These are phyloP conservation scores for Ceratobasidium papillatum DNA, from an alignment of 1,284 basidiomycete genomes.

Conservation along the genomic window DNA sequence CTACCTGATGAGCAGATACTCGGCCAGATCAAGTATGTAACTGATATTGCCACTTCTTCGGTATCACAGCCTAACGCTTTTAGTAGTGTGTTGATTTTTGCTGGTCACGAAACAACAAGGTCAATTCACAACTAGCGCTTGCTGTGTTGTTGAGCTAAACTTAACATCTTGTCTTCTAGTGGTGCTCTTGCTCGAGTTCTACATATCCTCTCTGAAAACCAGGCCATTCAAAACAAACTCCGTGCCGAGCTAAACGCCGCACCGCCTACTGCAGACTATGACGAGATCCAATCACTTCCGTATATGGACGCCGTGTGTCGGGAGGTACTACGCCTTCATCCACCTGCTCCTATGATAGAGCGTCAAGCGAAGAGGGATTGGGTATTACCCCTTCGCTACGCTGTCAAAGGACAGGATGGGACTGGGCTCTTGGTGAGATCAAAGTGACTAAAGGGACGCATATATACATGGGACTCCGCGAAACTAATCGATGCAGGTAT, in stretches of 20 bases:
- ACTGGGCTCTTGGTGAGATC: not conserved
- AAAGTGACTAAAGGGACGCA: slow-evolving; percentile 7
- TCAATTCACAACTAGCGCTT: not conserved
- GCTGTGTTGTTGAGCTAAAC: not conserved
- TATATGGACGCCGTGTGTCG: slow-evolving; percentile 16
- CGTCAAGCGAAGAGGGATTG: not conserved
- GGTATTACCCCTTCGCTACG: slow-evolving; percentile 1
- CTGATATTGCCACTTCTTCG: not conserved
- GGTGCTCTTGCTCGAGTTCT: slow-evolving; percentile 1
- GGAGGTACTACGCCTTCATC: not conserved
- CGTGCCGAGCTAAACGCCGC: not conserved
- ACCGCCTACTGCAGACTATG: not conserved
- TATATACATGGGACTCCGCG: not conserved
- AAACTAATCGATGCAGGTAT: slow-evolving; percentile 10
- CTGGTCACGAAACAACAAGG: slow-evolving; percentile 31
- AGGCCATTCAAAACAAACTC: not conserved
- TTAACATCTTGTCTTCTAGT: not conserved
- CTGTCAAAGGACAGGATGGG: not conserved
- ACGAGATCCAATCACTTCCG: slow-evolving; percentile 2
- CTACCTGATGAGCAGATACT: slow-evolving; percentile 11
- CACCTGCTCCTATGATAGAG: slow-evolving; percentile 6
- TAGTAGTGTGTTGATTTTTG: slow-evolving; percentile 1
- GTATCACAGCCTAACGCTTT: not conserved
- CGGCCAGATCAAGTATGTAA: slow-evolving; percentile 30
- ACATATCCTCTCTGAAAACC: not conserved